phyloP scores from a whole-genome alignment of 2,329 filamentous ascomycete genomes.

The Arthrobotrys iridis region DNA sequence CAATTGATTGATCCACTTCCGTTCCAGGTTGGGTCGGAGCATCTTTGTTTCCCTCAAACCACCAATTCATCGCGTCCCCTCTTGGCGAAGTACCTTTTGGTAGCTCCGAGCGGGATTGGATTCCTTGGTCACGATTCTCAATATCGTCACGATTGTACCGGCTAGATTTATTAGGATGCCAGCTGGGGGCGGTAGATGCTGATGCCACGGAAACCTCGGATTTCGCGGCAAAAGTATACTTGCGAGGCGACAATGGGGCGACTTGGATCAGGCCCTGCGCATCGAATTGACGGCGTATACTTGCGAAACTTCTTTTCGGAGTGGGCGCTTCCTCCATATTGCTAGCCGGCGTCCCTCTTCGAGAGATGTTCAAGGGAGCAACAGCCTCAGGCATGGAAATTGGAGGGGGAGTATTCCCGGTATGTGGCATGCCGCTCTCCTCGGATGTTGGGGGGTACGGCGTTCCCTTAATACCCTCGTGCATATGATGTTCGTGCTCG shows the following conservation, averaged over 20 bases:
- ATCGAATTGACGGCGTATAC: constrained; percentile 50
- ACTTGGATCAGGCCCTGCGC: constrained; percentile 31
- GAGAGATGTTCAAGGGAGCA: constrained; percentile 47
- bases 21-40: constrained; percentile 24
- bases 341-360: constrained; percentile 36
- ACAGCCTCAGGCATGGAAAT: constrained; percentile 36
- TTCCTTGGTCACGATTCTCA: constrained; percentile 39
- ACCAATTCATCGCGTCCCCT: constrained; percentile 52
- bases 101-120: constrained; percentile 40
- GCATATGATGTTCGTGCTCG: constrained; percentile 35
- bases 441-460: constrained; percentile 56
- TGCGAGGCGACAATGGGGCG: constrained; percentile 37
- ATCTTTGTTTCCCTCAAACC: constrained; percentile 43
- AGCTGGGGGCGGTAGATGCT: constrained; percentile 41
- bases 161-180: constrained; percentile 50
- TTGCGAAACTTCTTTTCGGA: constrained; percentile 41
- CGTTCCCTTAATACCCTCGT: constrained; percentile 38
- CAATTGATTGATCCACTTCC: constrained; percentile 41
- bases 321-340: constrained; percentile 14
- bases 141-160: constrained; percentile 35
- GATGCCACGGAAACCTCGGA: constrained; percentile 45
- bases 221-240: constrained; percentile 23
- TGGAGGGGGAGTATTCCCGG: constrained; percentile 56
- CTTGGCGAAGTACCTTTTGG: constrained; percentile 25
- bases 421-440: constrained; percentile 56